phyloP scores from a whole-genome alignment of 2,329 filamentous ascomycete genomes.

The Cercospora citrullina region DNA sequence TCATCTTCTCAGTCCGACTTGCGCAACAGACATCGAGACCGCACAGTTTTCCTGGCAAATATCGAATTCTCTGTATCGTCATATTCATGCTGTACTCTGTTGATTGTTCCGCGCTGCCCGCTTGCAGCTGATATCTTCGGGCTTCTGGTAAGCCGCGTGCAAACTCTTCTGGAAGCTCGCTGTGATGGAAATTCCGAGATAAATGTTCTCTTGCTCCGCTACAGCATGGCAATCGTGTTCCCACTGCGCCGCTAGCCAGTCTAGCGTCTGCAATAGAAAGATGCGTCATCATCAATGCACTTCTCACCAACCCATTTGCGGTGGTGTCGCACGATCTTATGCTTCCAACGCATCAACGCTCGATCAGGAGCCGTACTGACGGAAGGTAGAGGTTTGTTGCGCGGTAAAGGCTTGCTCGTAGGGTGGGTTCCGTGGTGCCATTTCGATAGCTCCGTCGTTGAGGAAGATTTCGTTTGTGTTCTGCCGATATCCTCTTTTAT shows the following conservation, averaged over 20 bases:
- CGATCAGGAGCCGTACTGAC: conserved; percentile 10
- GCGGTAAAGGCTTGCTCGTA: conserved; percentile 1
- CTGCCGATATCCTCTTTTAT: not conserved
- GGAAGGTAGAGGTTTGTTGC: conserved; percentile 7
- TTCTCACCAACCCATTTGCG: conserved; percentile 1
- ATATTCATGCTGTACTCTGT: not conserved
- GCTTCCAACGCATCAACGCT: conserved; percentile 3
- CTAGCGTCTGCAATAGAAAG: not conserved
- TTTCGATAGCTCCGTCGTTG: not conserved
- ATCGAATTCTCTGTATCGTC: not conserved
- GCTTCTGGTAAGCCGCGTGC: not conserved
- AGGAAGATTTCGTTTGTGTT: not conserved
- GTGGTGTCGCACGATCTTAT: conserved; percentile 6
- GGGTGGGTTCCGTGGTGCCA: not conserved
- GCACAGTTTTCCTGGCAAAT: not conserved
- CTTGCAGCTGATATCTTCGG: not conserved
- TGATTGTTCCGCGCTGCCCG: not conserved
- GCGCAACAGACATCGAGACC: not conserved
- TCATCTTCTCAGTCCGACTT: not conserved
- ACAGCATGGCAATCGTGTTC: not conserved
- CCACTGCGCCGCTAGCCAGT: not conserved
- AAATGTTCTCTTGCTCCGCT: not conserved
- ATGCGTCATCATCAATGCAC: not conserved
- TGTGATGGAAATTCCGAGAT: not conserved
- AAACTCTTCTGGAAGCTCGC: not conserved